Evolutionary conservation across 139 green algal genomes (phyloP), one percentile per base, ranked within the genome.

Genomic region (Pseudopediastrum boryanum): DNA sequence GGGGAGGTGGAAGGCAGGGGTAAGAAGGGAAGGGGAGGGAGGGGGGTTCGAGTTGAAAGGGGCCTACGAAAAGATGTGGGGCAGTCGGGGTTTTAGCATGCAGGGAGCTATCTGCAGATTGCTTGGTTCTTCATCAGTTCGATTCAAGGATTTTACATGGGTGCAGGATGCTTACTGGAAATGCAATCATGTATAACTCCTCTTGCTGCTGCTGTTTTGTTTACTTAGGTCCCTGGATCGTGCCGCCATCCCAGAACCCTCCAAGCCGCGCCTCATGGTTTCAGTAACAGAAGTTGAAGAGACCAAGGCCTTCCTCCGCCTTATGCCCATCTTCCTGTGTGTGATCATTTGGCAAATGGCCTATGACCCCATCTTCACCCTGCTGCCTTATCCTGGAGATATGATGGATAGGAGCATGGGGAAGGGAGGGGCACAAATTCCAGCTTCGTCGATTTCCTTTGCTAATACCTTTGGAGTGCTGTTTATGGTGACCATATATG

Each of bases 301-400:
- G 81, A 82, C 83, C 21, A 85, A 85, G 80, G 77, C 74, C 2
- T 75, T 90, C 44, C 48, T 85, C 29, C 63, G 80, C 27, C 58
- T 89, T 3, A 50, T 90, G 79, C 86, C 86, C 2, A 81, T 90
- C n/a, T 89, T 87, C 63, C 31, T 85, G 33, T 77, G 75, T 35
- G 82, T n/a, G n/a, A n/a, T n/a, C n/a, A n/a, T n/a, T 38, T 58
- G 35, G 25, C 58, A 70, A 35, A 70, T 70, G 74, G 85, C 61
- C 16, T 88, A 89, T 63, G 73, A 81, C 12, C 85, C 87, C 43
- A 84, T 90, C 21, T 70, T 65, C 51, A 85, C 64, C 5, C 75
- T 81, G 31, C 63, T 81, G 35, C 75, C 75, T 4, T 75, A 75
- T 27, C 63, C 75, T 10, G 85, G 85, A 33, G 65, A 81, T 25